These are phyloP conservation scores for Pleurotus giganteus DNA, from an alignment of 768 basidiomycete genomes.

Conservation along the genomic window DNA sequence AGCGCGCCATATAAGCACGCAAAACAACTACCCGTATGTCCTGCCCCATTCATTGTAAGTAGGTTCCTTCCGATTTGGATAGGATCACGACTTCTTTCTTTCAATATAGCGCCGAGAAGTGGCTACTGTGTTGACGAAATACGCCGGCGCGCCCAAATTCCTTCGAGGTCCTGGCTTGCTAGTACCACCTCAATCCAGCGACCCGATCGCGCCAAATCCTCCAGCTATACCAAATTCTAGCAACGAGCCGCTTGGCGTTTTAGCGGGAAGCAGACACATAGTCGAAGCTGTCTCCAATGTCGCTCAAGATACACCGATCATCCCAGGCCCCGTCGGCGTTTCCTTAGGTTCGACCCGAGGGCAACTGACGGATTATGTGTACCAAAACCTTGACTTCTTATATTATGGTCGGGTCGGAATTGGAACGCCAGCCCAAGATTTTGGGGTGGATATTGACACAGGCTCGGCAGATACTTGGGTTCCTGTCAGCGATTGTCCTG, in stretches of 20 bases:
- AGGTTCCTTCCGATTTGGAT: neutral
- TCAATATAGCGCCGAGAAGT: neutral
- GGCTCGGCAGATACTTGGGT: slow-evolving; percentile 69
- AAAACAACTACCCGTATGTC: neutral
- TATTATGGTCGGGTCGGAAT: slow-evolving; percentile 37
- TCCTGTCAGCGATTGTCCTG: slow-evolving; percentile 26
- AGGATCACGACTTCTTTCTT: neutral
- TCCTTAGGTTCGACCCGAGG: slow-evolving; percentile 19
- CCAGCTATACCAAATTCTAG: neutral
- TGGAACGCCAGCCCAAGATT: slow-evolving; percentile 51
- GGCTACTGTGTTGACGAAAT: neutral
- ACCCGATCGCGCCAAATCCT: neutral
- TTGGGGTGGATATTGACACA: slow-evolving; percentile 66
- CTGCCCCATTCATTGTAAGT: neutral
- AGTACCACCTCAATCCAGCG: neutral
- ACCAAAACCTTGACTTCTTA: slow-evolving; percentile 22
- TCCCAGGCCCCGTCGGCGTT: slow-evolving; percentile 10
- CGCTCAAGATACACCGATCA: neutral
- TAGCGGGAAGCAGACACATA: too few relatives aligned
- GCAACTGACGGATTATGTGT: slow-evolving; percentile 23
- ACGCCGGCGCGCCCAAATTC: neutral
- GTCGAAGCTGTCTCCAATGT: slow-evolving; percentile 9
- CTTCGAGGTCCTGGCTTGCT: neutral
- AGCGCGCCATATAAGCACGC: neutral
- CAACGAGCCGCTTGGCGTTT: neutral